Percentiles rank a stretch among this genome's conserved stretches.
phyloP scores from a whole-genome alignment of 2,329 filamentous ascomycete species.

The Hawksworthiomyces lignivorus region DNA sequence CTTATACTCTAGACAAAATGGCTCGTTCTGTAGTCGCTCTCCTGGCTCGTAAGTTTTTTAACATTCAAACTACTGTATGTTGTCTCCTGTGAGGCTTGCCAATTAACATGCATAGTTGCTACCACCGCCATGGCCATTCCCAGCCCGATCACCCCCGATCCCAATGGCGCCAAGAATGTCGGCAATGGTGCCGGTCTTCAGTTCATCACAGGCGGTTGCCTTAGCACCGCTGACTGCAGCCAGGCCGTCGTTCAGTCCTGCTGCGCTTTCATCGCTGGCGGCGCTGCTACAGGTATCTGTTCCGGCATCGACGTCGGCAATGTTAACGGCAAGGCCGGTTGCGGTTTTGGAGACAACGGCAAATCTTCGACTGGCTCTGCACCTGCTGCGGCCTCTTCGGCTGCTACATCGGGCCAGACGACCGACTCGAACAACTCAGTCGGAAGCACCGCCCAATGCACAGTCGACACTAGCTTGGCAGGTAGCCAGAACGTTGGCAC shows the following conservation, averaged over 20 bases:
- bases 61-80: too few species aligned
- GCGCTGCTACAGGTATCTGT: conserved; percentile 14
- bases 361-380: not conserved
- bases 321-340: conserved; percentile 17
- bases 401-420: not conserved
- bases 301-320: conserved; percentile 15
- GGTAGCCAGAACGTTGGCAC: conserved; percentile 25
- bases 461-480: conserved; percentile 24
- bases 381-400: not conserved
- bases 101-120: conserved; percentile 8
- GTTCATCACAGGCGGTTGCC: conserved; percentile 24
- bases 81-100: too few species aligned
- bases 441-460: conserved; percentile 5
- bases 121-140: conserved; percentile 11
- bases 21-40: conserved; percentile 9
- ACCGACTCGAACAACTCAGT: not conserved
- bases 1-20: conserved; percentile 7
- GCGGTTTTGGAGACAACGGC: conserved; percentile 14
- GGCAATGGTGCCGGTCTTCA: conserved; percentile 20
- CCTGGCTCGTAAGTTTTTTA: conserved; percentile 11
- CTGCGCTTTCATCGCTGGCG: conserved; percentile 13
- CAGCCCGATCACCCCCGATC: conserved; percentile 16
- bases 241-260: conserved; percentile 13
- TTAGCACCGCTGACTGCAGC: conserved; percentile 22
- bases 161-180: conserved; percentile 17